Base-by-base conservation (phyloP, 768 basidiomycete species). In the Pulveroboletus sp. region DNA sequence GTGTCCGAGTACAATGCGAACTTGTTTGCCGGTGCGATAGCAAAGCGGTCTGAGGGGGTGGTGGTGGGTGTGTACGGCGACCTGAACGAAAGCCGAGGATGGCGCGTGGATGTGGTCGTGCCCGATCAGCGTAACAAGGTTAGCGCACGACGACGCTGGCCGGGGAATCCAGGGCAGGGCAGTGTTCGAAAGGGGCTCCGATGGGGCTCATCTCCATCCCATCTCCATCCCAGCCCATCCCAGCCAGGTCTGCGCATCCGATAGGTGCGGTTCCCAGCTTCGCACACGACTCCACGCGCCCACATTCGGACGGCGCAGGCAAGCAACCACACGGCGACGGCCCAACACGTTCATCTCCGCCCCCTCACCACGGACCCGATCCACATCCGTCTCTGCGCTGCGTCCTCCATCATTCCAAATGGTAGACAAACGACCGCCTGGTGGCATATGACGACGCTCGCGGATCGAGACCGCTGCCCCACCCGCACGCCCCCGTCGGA, bases 71-170 rank as follows among this genome's bases (percentile, higher is more conserved):
- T 55, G 61, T 49, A 26, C 65, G 60, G 64, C 8, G 48, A 56
- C 44, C 50, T 56, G 52, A 47, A 15, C 27, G 7, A 41, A 58
- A 10, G n/a, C 60, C 56, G 54, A 47, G 27, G 32, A 39, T 49
- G 47, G 46, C 49, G 49, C 44, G 21, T 21, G 21, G 21, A 21
- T 21, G 21, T 21, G 21, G 21, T 21, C 21, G 21, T 21, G 39
- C 45, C 57, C 56, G 58, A 67, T 65, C 58, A 59, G 36, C 46
- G 36, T 47, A 47, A 66, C 66, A 68, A 68, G 66, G 66, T 68
- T 68, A 68, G 59, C 66, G 69, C 49, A 33, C 6, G 48, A 33
- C 6, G 48, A 43, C 30, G 39, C 49, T 35, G 49, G 42, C 55
- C 52, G 59, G 59, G 60, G 61, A 57, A 50, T 57, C 47, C 39